Conservation (phyloP, 352 stramenopile genomes). For the Aphanomyces astaci region DNA sequence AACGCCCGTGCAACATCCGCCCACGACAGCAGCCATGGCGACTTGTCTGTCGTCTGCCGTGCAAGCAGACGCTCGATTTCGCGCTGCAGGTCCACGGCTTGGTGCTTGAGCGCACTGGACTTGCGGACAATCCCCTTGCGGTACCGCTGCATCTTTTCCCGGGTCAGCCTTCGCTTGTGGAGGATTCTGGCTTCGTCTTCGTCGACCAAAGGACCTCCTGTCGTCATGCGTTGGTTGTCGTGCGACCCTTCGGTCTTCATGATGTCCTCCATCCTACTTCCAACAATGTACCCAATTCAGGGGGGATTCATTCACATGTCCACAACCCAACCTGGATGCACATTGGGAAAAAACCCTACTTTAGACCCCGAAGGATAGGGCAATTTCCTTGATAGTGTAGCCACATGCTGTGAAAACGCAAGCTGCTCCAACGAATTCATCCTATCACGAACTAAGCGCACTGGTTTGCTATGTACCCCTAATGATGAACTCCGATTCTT, state of each 20-base stretch:
- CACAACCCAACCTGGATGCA: neutral
- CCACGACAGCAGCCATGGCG: neutral
- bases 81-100: neutral
- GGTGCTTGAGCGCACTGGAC: neutral
- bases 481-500: too few species aligned
- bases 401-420: too few species aligned
- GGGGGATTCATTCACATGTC: neutral
- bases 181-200: neutral
- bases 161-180: neutral
- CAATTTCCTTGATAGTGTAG: too few species aligned
- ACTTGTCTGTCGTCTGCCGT: neutral
- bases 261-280: too few species aligned
- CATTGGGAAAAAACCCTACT: too few species aligned
- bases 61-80: neutral
- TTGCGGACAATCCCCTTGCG: neutral
- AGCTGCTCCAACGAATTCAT: too few species aligned
- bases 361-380: too few species aligned
- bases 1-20: neutral
- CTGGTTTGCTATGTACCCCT: too few species aligned
- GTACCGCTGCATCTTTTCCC: neutral
- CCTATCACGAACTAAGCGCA: too few species aligned
- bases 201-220: neutral
- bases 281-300: neutral
- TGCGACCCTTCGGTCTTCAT: neutral
- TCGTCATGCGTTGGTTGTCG: neutral